phyloP scores from a whole-genome alignment of 768 basidiomycete species.

The Thelephora aurantiotincta region DNA sequence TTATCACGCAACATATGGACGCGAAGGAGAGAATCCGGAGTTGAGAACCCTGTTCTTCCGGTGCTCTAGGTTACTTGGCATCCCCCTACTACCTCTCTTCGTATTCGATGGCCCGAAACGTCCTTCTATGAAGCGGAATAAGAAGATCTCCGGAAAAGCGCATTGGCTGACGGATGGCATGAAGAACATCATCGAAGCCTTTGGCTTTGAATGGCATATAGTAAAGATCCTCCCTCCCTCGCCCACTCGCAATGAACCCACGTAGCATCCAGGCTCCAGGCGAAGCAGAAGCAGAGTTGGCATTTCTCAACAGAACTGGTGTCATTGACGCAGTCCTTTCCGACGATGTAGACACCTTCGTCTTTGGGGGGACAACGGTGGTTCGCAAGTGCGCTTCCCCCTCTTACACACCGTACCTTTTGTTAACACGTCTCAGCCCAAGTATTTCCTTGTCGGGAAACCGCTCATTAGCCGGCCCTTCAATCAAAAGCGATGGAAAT shows the following conservation, averaged over 20 bases:
- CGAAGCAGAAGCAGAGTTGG: constrained; percentile 90
- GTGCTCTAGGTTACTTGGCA: constrained; percentile 60
- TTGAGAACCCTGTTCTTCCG: constrained; percentile 77
- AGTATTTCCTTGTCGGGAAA: constrained; percentile 67
- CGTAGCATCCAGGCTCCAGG: constrained; percentile 56
- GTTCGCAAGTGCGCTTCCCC: constrained; percentile 56
- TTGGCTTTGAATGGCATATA: constrained; percentile 68
- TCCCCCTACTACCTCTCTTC: constrained; percentile 78
- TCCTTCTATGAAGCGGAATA: constrained; percentile 69
- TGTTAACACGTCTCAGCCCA: constrained; percentile 25
- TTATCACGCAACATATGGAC: constrained; percentile 62
- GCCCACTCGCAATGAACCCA: constrained; percentile 14
- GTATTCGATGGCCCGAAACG: constrained; percentile 86
- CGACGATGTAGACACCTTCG: constrained; percentile 86
- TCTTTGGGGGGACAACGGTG: constrained; percentile 77
- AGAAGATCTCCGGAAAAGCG: constrained; percentile 44
- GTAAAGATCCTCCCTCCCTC: constrained; percentile 24
- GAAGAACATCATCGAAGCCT: constrained; percentile 67
- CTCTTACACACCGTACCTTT: background rate
- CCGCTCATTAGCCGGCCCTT: constrained; percentile 42
- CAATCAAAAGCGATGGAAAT: constrained; percentile 63
- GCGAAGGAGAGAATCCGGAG: constrained; percentile 79
- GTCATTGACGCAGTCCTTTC: constrained; percentile 81
- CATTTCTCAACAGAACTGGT: constrained; percentile 69
- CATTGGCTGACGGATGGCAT: constrained; percentile 62